Percentiles rank a stretch among this genome's conserved stretches.
These are phyloP conservation scores for Clathrospora elynae DNA, from an alignment of 2,329 filamentous ascomycete species.

Conservation along the genomic window DNA sequence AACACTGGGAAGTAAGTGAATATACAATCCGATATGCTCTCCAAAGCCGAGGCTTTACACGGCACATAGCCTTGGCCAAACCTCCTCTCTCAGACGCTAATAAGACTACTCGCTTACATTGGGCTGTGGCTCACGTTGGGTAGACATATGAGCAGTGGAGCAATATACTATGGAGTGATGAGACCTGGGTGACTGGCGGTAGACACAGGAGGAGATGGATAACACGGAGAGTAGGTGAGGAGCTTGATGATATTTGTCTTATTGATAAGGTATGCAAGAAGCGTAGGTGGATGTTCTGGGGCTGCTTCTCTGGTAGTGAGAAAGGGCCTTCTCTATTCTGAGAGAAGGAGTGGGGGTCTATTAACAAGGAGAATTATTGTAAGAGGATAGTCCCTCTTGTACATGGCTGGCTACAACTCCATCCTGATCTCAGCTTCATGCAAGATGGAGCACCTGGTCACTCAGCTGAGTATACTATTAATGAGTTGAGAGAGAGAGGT, in stretches of 20 bases:
- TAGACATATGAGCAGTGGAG: constrained; percentile 5
- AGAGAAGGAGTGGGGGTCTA: constrained; percentile 41
- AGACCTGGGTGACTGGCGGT: constrained; percentile 10
- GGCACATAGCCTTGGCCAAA: constrained; percentile 3
- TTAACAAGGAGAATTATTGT: constrained; percentile 27
- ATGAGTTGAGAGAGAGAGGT: constrained; percentile 2
- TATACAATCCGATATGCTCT: constrained; percentile 1
- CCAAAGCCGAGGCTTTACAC: constrained; percentile 3
- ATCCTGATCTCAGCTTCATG: constrained; percentile 13
- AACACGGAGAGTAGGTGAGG: constrained; percentile 2
- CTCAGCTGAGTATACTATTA: constrained; percentile 1
- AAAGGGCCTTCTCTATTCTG: constrained; percentile 38
- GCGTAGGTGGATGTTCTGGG: too few species aligned
- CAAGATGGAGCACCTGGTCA: constrained; percentile 12
- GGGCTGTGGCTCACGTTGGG: constrained; percentile 5
- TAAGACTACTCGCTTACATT: background rate
- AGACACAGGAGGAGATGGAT: constrained; percentile 9
- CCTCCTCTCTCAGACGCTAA: constrained; percentile 5
- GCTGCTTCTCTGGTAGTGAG: constrained; percentile 26
- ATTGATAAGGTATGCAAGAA: constrained; percentile 7
- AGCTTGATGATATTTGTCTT: constrained; percentile 7
- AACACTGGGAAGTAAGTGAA: background rate
- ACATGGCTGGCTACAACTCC: constrained; percentile 8
- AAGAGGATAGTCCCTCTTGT: constrained; percentile 16
- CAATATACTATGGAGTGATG: constrained; percentile 9